Conservation (phyloP, 768 basidiomycete species). For the Coprinopsis sp. region DNA sequence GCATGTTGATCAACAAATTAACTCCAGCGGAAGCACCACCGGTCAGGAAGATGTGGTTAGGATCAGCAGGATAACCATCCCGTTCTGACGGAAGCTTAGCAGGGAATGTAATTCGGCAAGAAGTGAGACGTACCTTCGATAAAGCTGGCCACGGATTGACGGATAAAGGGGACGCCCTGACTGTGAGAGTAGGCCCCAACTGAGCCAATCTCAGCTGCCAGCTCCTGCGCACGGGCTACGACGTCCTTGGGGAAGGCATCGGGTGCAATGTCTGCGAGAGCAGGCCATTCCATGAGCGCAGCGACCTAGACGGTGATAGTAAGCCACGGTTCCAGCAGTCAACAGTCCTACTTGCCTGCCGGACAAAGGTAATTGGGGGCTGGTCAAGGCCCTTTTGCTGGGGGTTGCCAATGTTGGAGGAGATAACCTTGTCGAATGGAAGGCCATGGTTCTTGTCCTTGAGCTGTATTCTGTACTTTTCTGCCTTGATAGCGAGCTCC, state of each 20-base stretch:
- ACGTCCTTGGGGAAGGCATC: slow-evolving; percentile 83
- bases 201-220: slow-evolving; percentile 84
- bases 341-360: slow-evolving; percentile 56
- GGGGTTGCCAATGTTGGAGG: slow-evolving; percentile 96
- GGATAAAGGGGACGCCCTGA: slow-evolving; percentile 87
- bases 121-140: slow-evolving; percentile 59
- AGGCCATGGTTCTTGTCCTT: slow-evolving; percentile 52
- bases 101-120: slow-evolving; percentile 3
- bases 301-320: slow-evolving; percentile 55
- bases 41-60: slow-evolving; percentile 89
- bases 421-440: slow-evolving; percentile 86
- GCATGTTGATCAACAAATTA: slow-evolving; percentile 76
- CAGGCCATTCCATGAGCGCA: slow-evolving; percentile 89
- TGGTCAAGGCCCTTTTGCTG: slow-evolving; percentile 95
- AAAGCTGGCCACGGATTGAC: slow-evolving; percentile 84
- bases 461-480: slow-evolving; percentile 71
- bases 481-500: slow-evolving; percentile 93
- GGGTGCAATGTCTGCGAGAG: slow-evolving; percentile 70
- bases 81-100: slow-evolving; percentile 50
- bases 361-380: slow-evolving; percentile 83
- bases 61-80: slow-evolving; percentile 81
- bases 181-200: slow-evolving; percentile 95
- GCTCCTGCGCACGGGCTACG: slow-evolving; percentile 72
- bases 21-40: slow-evolving; percentile 94
- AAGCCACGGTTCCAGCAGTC: neutral